phyloP scores from a whole-genome alignment of 2,329 filamentous ascomycete species.

The Sporothrix luriei region DNA sequence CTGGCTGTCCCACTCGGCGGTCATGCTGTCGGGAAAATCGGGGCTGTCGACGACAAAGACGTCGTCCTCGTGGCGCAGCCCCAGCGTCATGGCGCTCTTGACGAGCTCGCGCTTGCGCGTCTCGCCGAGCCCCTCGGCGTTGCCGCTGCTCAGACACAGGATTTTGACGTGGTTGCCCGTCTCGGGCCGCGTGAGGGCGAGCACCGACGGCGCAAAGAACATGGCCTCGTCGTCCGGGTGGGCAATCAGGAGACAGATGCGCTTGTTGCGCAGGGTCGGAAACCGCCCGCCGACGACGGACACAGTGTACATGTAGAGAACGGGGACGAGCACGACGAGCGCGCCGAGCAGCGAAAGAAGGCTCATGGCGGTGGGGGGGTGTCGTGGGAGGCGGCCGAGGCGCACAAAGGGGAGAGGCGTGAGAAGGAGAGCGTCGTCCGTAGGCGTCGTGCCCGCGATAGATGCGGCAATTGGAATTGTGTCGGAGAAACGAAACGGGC shows the following conservation, averaged over 20 bases:
- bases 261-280: slow-evolving; percentile 74
- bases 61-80: slow-evolving; percentile 73
- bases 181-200: slow-evolving; percentile 78
- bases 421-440: background rate
- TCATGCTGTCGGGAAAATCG: slow-evolving; percentile 90
- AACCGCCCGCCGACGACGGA: slow-evolving; percentile 55
- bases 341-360: slow-evolving; percentile 29
- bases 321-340: slow-evolving; percentile 49
- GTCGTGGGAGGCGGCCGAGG: background rate
- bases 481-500: background rate
- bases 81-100: slow-evolving; percentile 76
- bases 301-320: slow-evolving; percentile 57
- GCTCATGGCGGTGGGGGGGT: background rate
- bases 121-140: slow-evolving; percentile 85
- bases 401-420: background rate
- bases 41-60: slow-evolving; percentile 82
- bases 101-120: slow-evolving; percentile 81
- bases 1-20: slow-evolving; percentile 69
- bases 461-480: slow-evolving; percentile 3
- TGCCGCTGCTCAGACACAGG: slow-evolving; percentile 84
- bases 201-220: slow-evolving; percentile 92
- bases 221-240: slow-evolving; percentile 99
- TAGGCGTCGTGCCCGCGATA: background rate
- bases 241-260: slow-evolving; percentile 89
- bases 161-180: slow-evolving; percentile 92